Evolutionary conservation across 805 yeast species (phyloP).

Genomic region (Candida loeiensis): DNA sequence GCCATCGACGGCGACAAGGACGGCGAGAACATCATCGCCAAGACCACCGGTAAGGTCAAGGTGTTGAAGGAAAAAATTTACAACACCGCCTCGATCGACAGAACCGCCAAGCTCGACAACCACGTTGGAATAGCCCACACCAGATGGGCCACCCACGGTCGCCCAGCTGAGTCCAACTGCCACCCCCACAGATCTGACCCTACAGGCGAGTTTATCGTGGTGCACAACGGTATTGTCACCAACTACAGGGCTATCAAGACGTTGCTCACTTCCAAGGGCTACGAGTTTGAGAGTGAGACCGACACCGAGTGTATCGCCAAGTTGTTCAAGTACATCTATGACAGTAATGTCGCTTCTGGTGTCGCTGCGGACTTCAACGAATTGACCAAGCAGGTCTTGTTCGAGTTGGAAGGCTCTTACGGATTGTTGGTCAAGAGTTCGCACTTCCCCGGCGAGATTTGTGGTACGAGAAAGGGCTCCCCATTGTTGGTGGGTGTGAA

Average conservation of each 20-base stretch:
- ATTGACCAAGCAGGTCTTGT: slow-evolving; percentile 85
- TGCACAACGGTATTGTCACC: slow-evolving; percentile 97
- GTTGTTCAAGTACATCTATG: slow-evolving; percentile 86
- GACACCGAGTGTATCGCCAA: slow-evolving; percentile 98
- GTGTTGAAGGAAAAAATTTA: slow-evolving; percentile 68
- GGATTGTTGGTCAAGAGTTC: slow-evolving; percentile 89
- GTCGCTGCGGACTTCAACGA: slow-evolving; percentile 82
- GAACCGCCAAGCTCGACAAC: slow-evolving; percentile 63
- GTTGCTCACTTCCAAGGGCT: slow-evolving; percentile 75
- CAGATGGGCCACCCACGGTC: slow-evolving; percentile 99
- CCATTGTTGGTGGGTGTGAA: slow-evolving; percentile 96
- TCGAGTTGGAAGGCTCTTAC: slow-evolving; percentile 95
- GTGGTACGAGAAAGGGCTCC: slow-evolving; percentile 97
- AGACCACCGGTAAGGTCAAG: slow-evolving; percentile 88
- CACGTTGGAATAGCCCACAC: slow-evolving; percentile 99
- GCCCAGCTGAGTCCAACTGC: slow-evolving; percentile 79
- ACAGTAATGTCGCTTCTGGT: slow-evolving; percentile 68
- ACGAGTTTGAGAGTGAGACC: slow-evolving; percentile 82
- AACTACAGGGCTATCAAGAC: slow-evolving; percentile 90
- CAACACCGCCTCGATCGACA: slow-evolving; percentile 44
- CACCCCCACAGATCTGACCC: slow-evolving; percentile 95
- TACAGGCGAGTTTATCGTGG: slow-evolving; percentile 79
- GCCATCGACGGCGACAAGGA: slow-evolving; percentile 88
- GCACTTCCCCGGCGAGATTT: slow-evolving; percentile 92
- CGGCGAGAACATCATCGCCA: slow-evolving; percentile 68